Percentiles rank a stretch among this genome's conserved stretches.
Evolutionary conservation across 331 rosid genomes (phyloP).

Genomic region (Quercus tomentella): DNA sequence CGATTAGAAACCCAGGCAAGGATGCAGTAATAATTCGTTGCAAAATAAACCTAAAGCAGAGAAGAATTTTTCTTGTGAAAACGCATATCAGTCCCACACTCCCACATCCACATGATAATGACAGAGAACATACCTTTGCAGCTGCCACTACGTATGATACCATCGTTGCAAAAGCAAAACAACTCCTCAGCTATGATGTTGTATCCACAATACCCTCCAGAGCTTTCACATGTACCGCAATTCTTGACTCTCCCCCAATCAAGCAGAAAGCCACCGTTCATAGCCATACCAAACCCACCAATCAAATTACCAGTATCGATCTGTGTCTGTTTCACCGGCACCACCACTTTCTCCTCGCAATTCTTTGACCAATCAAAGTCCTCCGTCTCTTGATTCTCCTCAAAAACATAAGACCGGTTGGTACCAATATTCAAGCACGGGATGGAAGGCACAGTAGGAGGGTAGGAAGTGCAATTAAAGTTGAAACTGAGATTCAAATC

Average conservation of each 20-base stretch:
- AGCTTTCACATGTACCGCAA: constrained; percentile 28
- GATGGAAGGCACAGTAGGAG: neutral
- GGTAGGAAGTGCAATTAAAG: constrained; percentile 32
- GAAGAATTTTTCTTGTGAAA: too few species aligned
- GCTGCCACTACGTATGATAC: neutral
- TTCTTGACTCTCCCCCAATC: constrained; percentile 18
- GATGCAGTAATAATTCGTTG: too few species aligned
- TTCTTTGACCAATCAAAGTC: neutral
- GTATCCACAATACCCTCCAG: constrained; percentile 25
- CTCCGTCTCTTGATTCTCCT: neutral
- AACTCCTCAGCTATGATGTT: neutral
- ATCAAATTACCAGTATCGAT: neutral
- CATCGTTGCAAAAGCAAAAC: constrained; percentile 31
- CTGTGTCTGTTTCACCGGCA: constrained; percentile 16
- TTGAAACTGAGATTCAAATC: constrained; percentile 36
- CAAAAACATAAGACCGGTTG: constrained; percentile 23
- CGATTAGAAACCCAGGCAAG: too few species aligned
- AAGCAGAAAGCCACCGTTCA: constrained; percentile 37
- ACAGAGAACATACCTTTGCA: constrained; percentile 32
- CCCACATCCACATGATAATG: too few species aligned
- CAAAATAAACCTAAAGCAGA: too few species aligned
- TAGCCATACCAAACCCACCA: constrained; percentile 25
- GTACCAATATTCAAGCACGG: constrained; percentile 6
- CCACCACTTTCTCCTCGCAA: constrained; percentile 31
- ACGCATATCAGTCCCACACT: too few species aligned